These are phyloP conservation scores for Pythium diclinum DNA, from an alignment of 352 stramenopile genomes.

Conservation along the genomic window DNA sequence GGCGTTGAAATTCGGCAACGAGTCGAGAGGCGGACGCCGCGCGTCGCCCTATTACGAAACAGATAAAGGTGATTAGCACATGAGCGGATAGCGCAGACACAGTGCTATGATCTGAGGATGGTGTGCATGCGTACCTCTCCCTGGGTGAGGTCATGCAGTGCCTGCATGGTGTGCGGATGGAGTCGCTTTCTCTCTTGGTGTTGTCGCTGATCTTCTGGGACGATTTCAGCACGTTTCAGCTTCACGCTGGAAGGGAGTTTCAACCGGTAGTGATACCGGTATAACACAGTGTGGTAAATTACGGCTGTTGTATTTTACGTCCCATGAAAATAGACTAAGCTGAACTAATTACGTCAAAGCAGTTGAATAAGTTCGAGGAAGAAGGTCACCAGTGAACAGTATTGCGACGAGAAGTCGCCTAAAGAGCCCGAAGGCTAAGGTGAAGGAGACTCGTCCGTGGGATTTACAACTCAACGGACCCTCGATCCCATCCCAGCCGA, in stretches of 20 bases:
- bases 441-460: no score
- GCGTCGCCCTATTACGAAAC: conserved; percentile 38
- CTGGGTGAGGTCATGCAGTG: conserved; percentile 69
- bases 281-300: not conserved
- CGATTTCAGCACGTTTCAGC: not conserved
- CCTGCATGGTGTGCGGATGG: conserved; percentile 38
- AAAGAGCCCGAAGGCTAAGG: no score
- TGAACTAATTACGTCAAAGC: no score
- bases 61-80: conserved; percentile 14
- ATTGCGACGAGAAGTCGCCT: no score
- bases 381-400: no score
- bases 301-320: not conserved
- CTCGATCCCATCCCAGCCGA: no score
- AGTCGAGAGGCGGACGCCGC: conserved; percentile 44
- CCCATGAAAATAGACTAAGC: no score
- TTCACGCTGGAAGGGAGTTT: not conserved
- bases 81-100: not conserved
- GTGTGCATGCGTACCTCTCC: conserved; percentile 25
- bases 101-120: not conserved
- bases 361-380: no score
- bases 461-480: no score
- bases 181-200: conserved; percentile 3
- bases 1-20: conserved; percentile 46
- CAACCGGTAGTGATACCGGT: not conserved
- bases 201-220: not conserved